Conservation (phyloP, 306 rosid species). For the Trifolium subterraneum region DNA sequence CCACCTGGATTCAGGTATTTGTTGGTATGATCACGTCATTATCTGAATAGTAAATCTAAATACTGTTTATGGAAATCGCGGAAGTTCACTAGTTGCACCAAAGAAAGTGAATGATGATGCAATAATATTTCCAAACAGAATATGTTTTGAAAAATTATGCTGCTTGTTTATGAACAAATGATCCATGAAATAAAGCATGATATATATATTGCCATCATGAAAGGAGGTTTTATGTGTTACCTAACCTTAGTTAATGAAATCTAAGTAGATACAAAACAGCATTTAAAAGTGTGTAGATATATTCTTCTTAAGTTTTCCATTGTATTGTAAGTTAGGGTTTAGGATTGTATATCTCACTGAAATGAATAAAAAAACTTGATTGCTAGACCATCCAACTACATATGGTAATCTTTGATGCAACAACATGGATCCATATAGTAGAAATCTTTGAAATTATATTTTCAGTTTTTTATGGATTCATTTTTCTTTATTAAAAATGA, state of each 20-base stretch:
- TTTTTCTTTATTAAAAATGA: slow-evolving; percentile 13
- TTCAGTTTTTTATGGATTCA: slow-evolving; percentile 20
- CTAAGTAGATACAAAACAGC: too few relatives aligned
- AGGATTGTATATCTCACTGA: slow-evolving; percentile 6
- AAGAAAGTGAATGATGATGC: slow-evolving; percentile 14
- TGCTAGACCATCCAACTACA: slow-evolving; percentile 7
- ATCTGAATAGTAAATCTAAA: not conserved
- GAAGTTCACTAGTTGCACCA: slow-evolving; percentile 17
- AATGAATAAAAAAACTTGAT: slow-evolving; percentile 15
- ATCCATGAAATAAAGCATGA: too few relatives aligned
- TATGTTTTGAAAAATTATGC: not conserved
- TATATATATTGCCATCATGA: too few relatives aligned
- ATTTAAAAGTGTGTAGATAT: too few relatives aligned
- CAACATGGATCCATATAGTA: slow-evolving; percentile 20
- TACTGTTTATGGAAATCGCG: slow-evolving; percentile 23
- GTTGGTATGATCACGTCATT: slow-evolving; percentile 37
- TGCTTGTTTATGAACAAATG: too few relatives aligned
- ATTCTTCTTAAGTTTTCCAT: slow-evolving; percentile 8
- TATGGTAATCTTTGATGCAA: slow-evolving; percentile 5
- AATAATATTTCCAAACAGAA: not conserved
- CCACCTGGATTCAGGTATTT: slow-evolving; percentile 82
- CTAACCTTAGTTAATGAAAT: too few relatives aligned
- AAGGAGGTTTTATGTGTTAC: too few relatives aligned
- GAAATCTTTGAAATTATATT: not conserved
- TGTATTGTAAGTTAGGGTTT: slow-evolving; percentile 7